Evolutionary conservation across 2,329 filamentous ascomycete species (phyloP), one percentile per base, ranked within the genome.

Genomic region (Scedosporium aurantiacum): DNA sequence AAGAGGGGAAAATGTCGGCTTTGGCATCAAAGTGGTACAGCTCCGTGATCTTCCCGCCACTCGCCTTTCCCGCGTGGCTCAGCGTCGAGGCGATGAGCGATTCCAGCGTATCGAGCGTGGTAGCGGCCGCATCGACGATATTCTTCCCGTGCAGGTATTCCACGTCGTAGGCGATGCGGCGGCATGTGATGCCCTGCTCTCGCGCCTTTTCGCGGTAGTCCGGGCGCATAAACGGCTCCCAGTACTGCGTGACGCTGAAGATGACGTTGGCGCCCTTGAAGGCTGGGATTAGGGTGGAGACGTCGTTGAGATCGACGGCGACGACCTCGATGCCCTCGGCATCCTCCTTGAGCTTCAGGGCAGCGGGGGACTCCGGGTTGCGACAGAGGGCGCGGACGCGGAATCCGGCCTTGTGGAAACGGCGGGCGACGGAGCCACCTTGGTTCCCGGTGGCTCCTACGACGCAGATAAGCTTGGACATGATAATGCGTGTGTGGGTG

Each of bases 211-310:
- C 77, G 58, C 71, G 70, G 23, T 70, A 66, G 12, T 76, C 74
- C 0, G 75, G 72, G 2, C 75, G 71, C 66, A 76, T 75, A 65
- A 81, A 82, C 2, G 76, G 73, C 60, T 79, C 76, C 77, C 78
- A 84, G 70, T 80, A 84, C 63, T 84, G 76, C 0, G 81, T 84
- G 57, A 82, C 77, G 64, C 75, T 74, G 69, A 83, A 84, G 63
- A 84, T 81, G 62, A 76, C 67, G 63, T 78, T 75, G n/a, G 79
- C 79, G 6, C 75, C 76, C 2, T 55, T 59, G 62, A 81, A 80
- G 0, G 75, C 77, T 0, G 65, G 43, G 55, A 72, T 68, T 40
- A 82, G 71, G 12, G 72, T 72, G 1, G 65, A 63, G 3, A 70
- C 67, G 57, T 80, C 74, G 62, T 78, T 72, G 40, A 80, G 68